Percentiles rank a stretch among this genome's conserved stretches.
These are phyloP conservation scores for Flaveria bidentis DNA, from an alignment of 129 eudicot genomes.

Conservation along the genomic window DNA sequence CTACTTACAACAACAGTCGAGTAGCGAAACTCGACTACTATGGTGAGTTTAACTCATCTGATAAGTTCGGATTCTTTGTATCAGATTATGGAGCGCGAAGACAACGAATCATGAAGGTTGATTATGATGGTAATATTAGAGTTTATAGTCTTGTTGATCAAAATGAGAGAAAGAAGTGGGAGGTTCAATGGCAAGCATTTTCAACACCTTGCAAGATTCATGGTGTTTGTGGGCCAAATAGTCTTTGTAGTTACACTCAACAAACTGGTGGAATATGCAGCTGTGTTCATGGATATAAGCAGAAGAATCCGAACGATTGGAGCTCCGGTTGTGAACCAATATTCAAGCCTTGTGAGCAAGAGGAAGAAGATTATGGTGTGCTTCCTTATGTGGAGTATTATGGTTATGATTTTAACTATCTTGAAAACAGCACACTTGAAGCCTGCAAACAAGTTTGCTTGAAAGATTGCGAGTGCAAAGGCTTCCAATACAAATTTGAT, in stretches of 20 bases:
- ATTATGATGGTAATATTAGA: slow-evolving; percentile 10
- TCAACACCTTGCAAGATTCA: slow-evolving; percentile 36
- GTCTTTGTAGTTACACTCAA: slow-evolving; percentile 39
- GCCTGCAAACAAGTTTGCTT: slow-evolving; percentile 38
- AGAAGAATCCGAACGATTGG: slow-evolving; percentile 37
- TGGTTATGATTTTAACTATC: slow-evolving; percentile 35
- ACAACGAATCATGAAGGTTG: slow-evolving; percentile 44
- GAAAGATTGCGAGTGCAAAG: slow-evolving; percentile 45
- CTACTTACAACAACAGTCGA: slow-evolving; percentile 39
- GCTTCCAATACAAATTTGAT: slow-evolving; percentile 34
- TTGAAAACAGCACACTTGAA: slow-evolving; percentile 31
- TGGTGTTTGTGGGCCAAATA: slow-evolving; percentile 50
- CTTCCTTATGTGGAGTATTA: slow-evolving; percentile 38
- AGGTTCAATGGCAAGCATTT: slow-evolving; percentile 43
- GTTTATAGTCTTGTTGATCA: too few species aligned
- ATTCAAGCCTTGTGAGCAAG: slow-evolving; percentile 19
- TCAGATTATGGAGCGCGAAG: slow-evolving; percentile 37
- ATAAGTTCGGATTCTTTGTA: slow-evolving; percentile 27
- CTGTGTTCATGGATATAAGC: slow-evolving; percentile 44
- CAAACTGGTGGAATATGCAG: slow-evolving; percentile 31
- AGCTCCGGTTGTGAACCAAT: slow-evolving; percentile 41
- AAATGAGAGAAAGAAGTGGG: slow-evolving; percentile 20
- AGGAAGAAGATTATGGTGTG: slow-evolving; percentile 18
- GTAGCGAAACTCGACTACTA: slow-evolving; percentile 29
- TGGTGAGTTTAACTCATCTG: slow-evolving; percentile 47